Evolutionary conservation across 1,139 yeast species (phyloP).

Genomic region (Nematodospora anomalae): DNA sequence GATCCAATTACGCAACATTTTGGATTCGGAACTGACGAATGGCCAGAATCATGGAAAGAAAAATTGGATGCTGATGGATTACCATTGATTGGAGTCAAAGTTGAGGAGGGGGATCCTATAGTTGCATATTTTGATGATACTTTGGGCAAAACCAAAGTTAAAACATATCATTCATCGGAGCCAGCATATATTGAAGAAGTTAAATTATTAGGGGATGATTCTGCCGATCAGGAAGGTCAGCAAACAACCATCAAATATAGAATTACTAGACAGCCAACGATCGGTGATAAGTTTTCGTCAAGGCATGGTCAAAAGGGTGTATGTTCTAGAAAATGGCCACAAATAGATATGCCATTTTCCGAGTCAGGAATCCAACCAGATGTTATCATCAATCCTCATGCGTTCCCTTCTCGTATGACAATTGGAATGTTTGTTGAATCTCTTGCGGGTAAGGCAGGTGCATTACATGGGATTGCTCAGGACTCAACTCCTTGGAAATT

Average conservation of each 20-base stretch:
- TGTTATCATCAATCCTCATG: constrained; percentile 96
- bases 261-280: constrained; percentile 86
- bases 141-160: constrained; percentile 84
- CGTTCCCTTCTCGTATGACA: constrained; percentile 99
- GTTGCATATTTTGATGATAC: constrained; percentile 92
- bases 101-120: constrained; percentile 95
- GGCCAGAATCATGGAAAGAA: constrained; percentile 90
- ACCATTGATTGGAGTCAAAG: constrained; percentile 83
- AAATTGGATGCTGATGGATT: constrained; percentile 90
- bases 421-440: constrained; percentile 99
- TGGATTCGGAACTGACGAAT: constrained; percentile 90
- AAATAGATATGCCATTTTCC: constrained; percentile 93
- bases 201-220: constrained; percentile 84
- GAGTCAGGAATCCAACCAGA: constrained; percentile 97
- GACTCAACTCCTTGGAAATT: constrained; percentile 98
- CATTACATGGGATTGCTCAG: constrained; percentile 95
- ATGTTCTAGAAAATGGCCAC: constrained; percentile 98
- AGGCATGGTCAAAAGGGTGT: constrained; percentile 99
- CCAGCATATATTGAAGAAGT: constrained; percentile 96
- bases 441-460: constrained; percentile 97
- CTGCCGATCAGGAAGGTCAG: constrained; percentile 78
- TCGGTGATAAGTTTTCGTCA: constrained; percentile 97
- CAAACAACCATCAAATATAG: constrained; percentile 85
- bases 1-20: constrained; percentile 94
- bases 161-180: constrained; percentile 91